A percentile compares a stretch with the other conserved stretches of the same genome.
These are phyloP conservation scores for Mycothermus thermophilus DNA, from an alignment of 495 filamentous ascomycete genomes.

Conservation along the genomic window DNA sequence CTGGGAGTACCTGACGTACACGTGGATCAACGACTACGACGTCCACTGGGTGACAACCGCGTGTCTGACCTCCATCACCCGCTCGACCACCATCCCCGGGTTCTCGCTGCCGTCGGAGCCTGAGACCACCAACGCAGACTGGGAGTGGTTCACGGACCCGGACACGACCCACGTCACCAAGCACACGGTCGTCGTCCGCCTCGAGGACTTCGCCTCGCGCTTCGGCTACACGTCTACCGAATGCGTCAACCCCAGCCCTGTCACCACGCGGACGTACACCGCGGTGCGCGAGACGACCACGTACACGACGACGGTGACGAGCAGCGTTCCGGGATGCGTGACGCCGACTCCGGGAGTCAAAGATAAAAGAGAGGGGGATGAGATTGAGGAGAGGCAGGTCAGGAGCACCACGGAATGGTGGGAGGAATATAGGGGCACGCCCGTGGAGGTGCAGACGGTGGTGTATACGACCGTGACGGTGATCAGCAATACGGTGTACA, in stretches of 20 bases:
- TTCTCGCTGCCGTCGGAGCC: background rate
- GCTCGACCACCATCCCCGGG: conserved; percentile 7
- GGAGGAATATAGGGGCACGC: background rate
- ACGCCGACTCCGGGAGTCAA: too few species aligned
- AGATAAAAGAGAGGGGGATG: too few species aligned
- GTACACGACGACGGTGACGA: too few species aligned
- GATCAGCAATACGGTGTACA: conserved; percentile 1
- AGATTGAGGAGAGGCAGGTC: too few species aligned
- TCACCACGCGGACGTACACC: background rate
- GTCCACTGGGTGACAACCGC: background rate
- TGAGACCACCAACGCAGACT: conserved; percentile 23
- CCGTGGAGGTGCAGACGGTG: conserved; percentile 5
- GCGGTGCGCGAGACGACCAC: background rate
- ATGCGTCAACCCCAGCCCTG: too few species aligned
- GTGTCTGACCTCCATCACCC: conserved; percentile 2
- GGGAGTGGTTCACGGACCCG: conserved; percentile 21
- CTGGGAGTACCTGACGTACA: background rate
- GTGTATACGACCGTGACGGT: conserved; percentile 9
- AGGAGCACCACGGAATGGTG: background rate
- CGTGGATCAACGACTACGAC: background rate
- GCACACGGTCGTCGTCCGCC: conserved; percentile 1
- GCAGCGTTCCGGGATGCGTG: too few species aligned
- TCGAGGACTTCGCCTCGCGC: too few species aligned
- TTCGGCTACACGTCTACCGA: too few species aligned
- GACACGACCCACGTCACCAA: conserved; percentile 2